A percentile compares a stretch with the other conserved stretches of the same genome.
phyloP scores from a whole-genome alignment of 2,329 filamentous ascomycete genomes.

The Botrytis galanthina region DNA sequence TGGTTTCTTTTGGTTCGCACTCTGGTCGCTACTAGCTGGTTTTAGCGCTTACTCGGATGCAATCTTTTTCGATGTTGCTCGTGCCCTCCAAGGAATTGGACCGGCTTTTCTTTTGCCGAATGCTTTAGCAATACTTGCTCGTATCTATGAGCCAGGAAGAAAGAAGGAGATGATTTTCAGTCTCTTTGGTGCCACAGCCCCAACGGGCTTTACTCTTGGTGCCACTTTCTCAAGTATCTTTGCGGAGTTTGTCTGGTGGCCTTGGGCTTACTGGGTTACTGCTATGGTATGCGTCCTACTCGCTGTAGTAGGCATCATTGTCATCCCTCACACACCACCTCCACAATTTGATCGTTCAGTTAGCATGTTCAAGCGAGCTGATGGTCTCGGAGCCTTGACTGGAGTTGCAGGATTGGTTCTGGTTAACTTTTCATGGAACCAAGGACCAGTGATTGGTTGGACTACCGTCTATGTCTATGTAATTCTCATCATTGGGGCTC shows the following conservation, averaged over 20 bases:
- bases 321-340: slow-evolving; percentile 41
- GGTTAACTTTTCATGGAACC: slow-evolving; percentile 56
- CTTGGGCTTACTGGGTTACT: slow-evolving; percentile 49
- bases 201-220: slow-evolving; percentile 47
- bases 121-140: slow-evolving; percentile 49
- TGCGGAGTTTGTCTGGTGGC: slow-evolving; percentile 47
- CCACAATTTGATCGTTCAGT: slow-evolving; percentile 36
- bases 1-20: slow-evolving; percentile 44
- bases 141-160: slow-evolving; percentile 47
- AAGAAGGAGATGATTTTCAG: slow-evolving; percentile 46
- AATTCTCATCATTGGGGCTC: slow-evolving; percentile 54
- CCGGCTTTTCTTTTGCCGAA: slow-evolving; percentile 53
- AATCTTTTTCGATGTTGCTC: slow-evolving; percentile 47
- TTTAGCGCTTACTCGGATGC: slow-evolving; percentile 33
- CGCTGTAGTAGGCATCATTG: slow-evolving; percentile 39
- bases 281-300: slow-evolving; percentile 43
- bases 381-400: slow-evolving; percentile 45
- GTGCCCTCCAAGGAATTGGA: slow-evolving; percentile 55
- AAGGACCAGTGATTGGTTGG: slow-evolving; percentile 34
- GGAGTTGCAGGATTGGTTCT: slow-evolving; percentile 52
- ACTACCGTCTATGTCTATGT: slow-evolving; percentile 38
- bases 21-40: slow-evolving; percentile 34
- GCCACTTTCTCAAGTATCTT: slow-evolving; percentile 44
- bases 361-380: slow-evolving; percentile 35
- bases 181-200: slow-evolving; percentile 48